Base-by-base conservation (phyloP, 2,329 filamentous ascomycete genomes). In the Hyphodiscus sp. region DNA sequence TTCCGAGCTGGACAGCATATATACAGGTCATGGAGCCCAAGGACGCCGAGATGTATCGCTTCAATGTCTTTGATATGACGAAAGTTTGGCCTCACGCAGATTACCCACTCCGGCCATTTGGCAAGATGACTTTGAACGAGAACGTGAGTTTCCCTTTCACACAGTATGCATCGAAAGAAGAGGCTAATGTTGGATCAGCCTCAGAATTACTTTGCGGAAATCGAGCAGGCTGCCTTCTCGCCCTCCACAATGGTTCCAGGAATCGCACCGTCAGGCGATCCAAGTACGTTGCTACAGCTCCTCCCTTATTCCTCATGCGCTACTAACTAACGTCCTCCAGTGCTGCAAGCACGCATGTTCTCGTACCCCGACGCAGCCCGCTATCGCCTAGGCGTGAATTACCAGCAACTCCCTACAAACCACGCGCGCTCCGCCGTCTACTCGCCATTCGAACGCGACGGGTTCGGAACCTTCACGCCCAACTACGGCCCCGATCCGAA, bases 201-300 rank as follows among this genome's bases (percentile, higher is more conserved):
- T 1, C 69, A 78, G 51, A 87, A 88, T 69, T 87, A 86, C 71
- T 86, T 87, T 63, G 75, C 78, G 46, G 85, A 89, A 63, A 79
- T 86, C 46, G 84, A 88, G 67, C 83, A 87, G 68, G 78, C 80
- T 0, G 80, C 81, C 0, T 88, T 87, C 63, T 82, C 80, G 0
- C 84, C 85, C 0, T 79, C 78, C 0, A 82, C 79, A 55, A 71
- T 87, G 65, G 80, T 86, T 0, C 83, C 82, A 0, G 85, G 85
- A 1, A 74, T 84, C 46, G 82, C 78, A 50, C 77, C 81, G 0
- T 80, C 79, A 0, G 79, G 81, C 7, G 84, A 88, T 62, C 79
- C 81, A 10, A 50, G 53, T 49, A 48, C 30, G 41, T 26, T n/a
- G n/a, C n/a, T n/a, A n/a, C n/a, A n/a, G n/a, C n/a, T n/a, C 0